Evolutionary conservation across 768 basidiomycete genomes (phyloP).

Genomic region (Tricholoma sp.): DNA sequence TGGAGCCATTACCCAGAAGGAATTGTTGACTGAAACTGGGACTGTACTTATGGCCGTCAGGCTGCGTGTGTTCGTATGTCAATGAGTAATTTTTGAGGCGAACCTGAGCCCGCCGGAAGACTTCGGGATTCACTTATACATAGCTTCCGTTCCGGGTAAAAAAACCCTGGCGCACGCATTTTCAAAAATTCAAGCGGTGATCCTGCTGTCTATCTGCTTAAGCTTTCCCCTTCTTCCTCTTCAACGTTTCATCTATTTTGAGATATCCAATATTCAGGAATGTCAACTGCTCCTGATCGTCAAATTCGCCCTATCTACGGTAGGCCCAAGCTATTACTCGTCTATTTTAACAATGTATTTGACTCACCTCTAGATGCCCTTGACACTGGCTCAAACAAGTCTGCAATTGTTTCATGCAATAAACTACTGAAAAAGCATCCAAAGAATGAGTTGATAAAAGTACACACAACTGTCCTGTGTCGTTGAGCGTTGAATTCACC

Average conservation of each 20-base stretch:
- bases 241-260: not conserved
- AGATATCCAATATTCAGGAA: conserved; percentile 15
- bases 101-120: no score
- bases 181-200: no score
- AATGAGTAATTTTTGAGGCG: no score
- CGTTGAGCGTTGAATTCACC: conserved; percentile 3
- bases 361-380: conserved; percentile 57
- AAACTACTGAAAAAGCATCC: conserved; percentile 86
- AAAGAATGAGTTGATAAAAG: conserved; percentile 68
- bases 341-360: conserved; percentile 1
- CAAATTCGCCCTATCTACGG: conserved; percentile 86
- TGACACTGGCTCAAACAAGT: conserved; percentile 83
- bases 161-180: no score
- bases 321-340: conserved; percentile 28
- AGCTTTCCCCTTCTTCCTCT: not conserved
- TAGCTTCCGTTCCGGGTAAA: not conserved
- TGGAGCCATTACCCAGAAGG: conserved; percentile 26
- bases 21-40: not conserved
- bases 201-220: no score
- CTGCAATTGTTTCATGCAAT: conserved; percentile 79
- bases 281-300: conserved; percentile 67
- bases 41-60: no score
- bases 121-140: no score
- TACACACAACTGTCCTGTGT: conserved; percentile 17
- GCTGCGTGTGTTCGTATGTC: no score